Conservation (phyloP, 208 protist species). For the Acanthamoeba royreba region DNA sequence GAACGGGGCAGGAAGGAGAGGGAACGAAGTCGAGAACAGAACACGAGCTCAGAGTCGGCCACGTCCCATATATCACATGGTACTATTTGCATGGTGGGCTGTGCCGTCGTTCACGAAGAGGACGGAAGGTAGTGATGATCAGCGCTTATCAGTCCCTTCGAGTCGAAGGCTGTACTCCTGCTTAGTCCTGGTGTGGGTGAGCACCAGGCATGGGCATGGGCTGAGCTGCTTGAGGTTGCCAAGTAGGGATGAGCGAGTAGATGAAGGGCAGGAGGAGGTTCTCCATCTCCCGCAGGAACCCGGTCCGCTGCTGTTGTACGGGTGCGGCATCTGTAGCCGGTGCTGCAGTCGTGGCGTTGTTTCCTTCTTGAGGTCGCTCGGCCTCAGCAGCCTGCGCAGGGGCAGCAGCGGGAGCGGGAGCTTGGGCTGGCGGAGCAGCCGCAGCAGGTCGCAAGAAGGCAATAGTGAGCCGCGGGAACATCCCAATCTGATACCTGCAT, state of each 20-base stretch:
- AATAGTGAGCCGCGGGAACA: neutral
- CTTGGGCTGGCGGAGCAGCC: neutral
- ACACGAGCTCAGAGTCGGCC: too few species aligned
- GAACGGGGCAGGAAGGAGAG: too few species aligned
- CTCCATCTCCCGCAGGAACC: neutral
- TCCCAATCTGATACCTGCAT: neutral
- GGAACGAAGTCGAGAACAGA: too few species aligned
- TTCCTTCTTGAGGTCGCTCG: neutral
- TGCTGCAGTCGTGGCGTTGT: neutral
- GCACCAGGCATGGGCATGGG: neutral
- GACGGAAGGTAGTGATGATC: too few species aligned
- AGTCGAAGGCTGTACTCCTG: too few species aligned
- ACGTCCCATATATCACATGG: too few species aligned
- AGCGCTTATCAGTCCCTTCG: too few species aligned
- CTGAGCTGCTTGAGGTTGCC: neutral
- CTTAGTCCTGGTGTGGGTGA: slow-evolving; percentile 21
- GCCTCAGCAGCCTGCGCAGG: neutral
- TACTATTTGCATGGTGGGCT: too few species aligned
- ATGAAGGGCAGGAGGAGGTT: slow-evolving; percentile 20
- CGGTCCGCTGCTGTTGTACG: neutral
- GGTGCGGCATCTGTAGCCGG: neutral
- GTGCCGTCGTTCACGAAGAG: too few species aligned
- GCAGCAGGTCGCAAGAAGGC: neutral
- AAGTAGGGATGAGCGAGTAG: slow-evolving; percentile 18
- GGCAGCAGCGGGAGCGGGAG: neutral